Conservation (phyloP, 371 early-diverging fungal genomes). For the Syncephalastrum sp. region DNA sequence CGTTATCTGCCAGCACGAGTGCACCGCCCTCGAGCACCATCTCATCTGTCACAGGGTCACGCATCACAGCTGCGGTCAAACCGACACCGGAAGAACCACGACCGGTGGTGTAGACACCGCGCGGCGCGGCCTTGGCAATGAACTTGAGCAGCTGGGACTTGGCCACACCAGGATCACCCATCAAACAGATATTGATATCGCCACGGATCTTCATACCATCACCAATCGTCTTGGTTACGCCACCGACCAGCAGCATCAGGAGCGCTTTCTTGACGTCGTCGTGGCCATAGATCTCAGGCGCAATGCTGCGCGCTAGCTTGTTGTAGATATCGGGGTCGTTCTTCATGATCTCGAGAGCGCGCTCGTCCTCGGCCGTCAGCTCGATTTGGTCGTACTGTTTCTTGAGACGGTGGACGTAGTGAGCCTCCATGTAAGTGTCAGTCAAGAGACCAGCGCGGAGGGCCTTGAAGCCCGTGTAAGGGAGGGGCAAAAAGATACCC, state of each 20-base stretch:
- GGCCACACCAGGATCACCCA: constrained; percentile 99
- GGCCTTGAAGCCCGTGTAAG: constrained; percentile 93
- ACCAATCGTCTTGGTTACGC: constrained; percentile 80
- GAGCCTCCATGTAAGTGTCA: constrained; percentile 94
- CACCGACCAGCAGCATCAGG: constrained; percentile 88
- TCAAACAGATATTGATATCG: constrained; percentile 96
- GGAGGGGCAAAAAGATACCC: constrained; percentile 95
- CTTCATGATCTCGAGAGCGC: constrained; percentile 61
- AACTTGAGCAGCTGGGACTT: constrained; percentile 93
- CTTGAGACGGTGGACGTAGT: constrained; percentile 83
- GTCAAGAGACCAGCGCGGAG: constrained; percentile 94
- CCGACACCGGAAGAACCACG: constrained; percentile 95
- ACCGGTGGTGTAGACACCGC: constrained; percentile 94
- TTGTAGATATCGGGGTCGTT: constrained; percentile 79
- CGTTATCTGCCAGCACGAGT: constrained; percentile 88
- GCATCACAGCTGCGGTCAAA: constrained; percentile 87
- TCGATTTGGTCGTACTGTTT: constrained; percentile 86
- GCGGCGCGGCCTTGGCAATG: constrained; percentile 81
- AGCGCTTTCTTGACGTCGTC: constrained; percentile 95
- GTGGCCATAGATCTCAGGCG: constrained; percentile 97
- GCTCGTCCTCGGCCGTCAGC: constrained; percentile 60
- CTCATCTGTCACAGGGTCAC: constrained; percentile 86
- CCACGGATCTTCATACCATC: constrained; percentile 94
- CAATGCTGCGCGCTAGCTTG: constrained; percentile 88
- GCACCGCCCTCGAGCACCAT: constrained; percentile 94